Evolutionary conservation across 768 basidiomycete species (phyloP), one percentile per base, ranked within the genome.

Genomic region (Tephrocybe sp.): DNA sequence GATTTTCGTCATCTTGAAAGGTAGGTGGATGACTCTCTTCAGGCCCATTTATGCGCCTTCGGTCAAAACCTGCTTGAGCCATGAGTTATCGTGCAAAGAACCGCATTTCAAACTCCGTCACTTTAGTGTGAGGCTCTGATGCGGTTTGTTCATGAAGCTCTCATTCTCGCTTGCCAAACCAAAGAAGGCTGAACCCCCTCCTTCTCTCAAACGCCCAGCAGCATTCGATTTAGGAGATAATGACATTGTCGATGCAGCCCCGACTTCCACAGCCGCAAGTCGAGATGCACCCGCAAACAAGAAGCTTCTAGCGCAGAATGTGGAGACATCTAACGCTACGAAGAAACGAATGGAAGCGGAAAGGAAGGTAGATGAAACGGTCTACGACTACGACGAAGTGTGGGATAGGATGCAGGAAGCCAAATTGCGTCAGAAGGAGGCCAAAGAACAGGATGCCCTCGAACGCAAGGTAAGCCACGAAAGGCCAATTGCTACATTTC

Each of bases 341-440:
- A 82, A 76, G 71, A 87, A 85, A 62, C 79, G 81, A 56, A 83
- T 95, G 70, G 84, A 90, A 54, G 80, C 80, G 42, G 94, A 95
- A 65, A 79, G 84, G 70, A 75, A 76, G 53, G 73, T 93, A 3
- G 96, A 98, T 59, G 63, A 79, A 35, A 87, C 86, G 0, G 89
- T 95, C 4, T 98, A 88, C 65, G 84, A 95, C 66, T 99, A 99
- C 61, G 97, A 99, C 64, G 94, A 92, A 68, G 84, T 98, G 4
- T 98, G 87, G 80, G 97, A 99, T 61, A 83, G 79, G 57, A 98
- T 99, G 86, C 94, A 98, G 69, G 82, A 87, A 56, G 87, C 84
- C 1, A 91, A 94, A 68, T 71, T 72, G 54, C 71, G 70, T 32
- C 87, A 87, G 62, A 90, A 92, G 61, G 79, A 80, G 57, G 76